Percentiles rank a stretch among this genome's conserved stretches.
Evolutionary conservation across 768 basidiomycete genomes (phyloP).

Genomic region (Gymnopilus dilepis): DNA sequence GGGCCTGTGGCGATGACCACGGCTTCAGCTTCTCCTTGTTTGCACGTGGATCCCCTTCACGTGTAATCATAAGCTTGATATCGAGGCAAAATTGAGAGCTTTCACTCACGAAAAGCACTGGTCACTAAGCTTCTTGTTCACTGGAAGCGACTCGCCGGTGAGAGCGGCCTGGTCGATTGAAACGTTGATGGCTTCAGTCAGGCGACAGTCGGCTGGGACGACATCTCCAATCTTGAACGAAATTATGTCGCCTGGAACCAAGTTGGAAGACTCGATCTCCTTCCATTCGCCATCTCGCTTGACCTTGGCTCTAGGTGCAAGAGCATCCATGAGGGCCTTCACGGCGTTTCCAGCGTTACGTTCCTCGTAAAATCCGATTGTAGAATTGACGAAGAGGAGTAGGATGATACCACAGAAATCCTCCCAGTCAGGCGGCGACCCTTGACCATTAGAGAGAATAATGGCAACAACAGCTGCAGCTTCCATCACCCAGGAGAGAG

Average conservation of each 20-base stretch:
- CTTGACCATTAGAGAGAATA: slow-evolving; percentile 91
- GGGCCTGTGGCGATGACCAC: slow-evolving; percentile 97
- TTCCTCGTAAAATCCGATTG: slow-evolving; percentile 98
- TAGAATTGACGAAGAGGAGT: slow-evolving; percentile 91
- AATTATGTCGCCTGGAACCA: slow-evolving; percentile 96
- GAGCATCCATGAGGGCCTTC: slow-evolving; percentile 99
- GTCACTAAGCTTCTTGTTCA: slow-evolving; percentile 89
- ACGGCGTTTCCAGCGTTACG: slow-evolving; percentile 97
- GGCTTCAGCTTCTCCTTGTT: slow-evolving; percentile 98
- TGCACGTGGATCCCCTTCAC: slow-evolving; percentile 93
- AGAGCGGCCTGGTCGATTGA: slow-evolving; percentile 98
- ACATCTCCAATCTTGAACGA: slow-evolving; percentile 99
- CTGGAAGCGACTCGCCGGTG: slow-evolving; percentile 95
- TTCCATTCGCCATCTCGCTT: slow-evolving; percentile 84
- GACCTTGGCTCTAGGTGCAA: slow-evolving; percentile 96
- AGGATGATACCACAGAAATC: slow-evolving; percentile 97
- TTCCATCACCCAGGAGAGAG: slow-evolving; percentile 99
- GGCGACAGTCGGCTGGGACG: slow-evolving; percentile 96
- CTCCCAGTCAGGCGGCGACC: slow-evolving; percentile 91
- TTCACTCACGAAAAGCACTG: slow-evolving; percentile 94
- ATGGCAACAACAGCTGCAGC: slow-evolving; percentile 94
- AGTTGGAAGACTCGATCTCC: slow-evolving; percentile 88
- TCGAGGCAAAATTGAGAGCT: slow-evolving; percentile 6
- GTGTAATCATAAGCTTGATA: slow-evolving; percentile 7
- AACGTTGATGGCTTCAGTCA: slow-evolving; percentile 95